These are phyloP conservation scores for Astrocystis sublimbata DNA, from an alignment of 495 filamentous ascomycete genomes.

Conservation along the genomic window DNA sequence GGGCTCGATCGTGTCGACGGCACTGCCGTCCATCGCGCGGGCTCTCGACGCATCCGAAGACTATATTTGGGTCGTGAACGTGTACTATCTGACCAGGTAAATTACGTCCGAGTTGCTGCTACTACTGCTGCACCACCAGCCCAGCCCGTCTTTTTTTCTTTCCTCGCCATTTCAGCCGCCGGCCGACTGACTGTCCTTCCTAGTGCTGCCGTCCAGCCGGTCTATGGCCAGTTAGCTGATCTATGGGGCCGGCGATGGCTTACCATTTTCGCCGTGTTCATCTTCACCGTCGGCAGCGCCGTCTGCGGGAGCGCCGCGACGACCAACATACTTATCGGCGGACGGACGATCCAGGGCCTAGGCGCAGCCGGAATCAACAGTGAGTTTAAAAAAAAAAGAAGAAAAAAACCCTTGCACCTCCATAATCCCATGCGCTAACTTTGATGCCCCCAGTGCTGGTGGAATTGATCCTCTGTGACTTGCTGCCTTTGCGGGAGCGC, in stretches of 20 bases:
- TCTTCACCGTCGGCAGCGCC: conserved; percentile 47
- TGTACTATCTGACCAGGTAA: conserved; percentile 40
- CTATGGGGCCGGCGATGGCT: conserved; percentile 51
- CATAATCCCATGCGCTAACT: too few relatives aligned
- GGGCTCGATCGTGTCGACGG: conserved; percentile 42
- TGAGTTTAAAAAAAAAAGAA: too few relatives aligned
- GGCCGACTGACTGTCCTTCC: background rate
- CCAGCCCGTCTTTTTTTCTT: conserved; percentile 3
- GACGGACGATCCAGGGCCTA: conserved; percentile 75
- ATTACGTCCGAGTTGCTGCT: conserved; percentile 4
- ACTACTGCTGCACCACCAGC: background rate
- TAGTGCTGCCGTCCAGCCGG: conserved; percentile 27
- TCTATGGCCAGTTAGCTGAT: conserved; percentile 45
- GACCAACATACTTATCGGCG: conserved; percentile 64
- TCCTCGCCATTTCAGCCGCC: background rate
- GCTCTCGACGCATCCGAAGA: conserved; percentile 33
- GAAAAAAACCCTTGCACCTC: too few relatives aligned
- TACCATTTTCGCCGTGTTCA: conserved; percentile 41
- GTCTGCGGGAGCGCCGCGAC: conserved; percentile 35
- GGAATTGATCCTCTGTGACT: conserved; percentile 56
- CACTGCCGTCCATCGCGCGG: conserved; percentile 41
- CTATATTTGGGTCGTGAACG: conserved; percentile 49
- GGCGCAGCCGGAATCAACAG: conserved; percentile 68
- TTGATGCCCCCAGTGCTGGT: conserved; percentile 21
- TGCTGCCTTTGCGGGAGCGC: conserved; percentile 68